phyloP scores from a whole-genome alignment of 2,329 filamentous ascomycete genomes.

The Aureobasidium subglaciale region DNA sequence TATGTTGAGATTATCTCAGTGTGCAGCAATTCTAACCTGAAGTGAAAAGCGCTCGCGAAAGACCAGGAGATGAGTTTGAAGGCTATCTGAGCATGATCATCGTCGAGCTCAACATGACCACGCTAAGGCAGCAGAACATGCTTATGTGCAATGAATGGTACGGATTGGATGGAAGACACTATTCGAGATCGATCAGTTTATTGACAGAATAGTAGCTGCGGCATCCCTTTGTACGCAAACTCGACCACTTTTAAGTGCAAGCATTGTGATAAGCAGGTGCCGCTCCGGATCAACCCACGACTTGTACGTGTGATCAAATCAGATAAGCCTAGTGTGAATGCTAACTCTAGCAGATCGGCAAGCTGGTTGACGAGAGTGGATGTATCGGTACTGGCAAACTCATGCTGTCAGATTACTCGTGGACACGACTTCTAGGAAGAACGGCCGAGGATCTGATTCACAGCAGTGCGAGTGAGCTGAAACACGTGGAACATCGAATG shows the following conservation, averaged over 20 bases:
- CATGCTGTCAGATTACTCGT: conserved; percentile 47
- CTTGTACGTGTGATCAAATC: conserved; percentile 25
- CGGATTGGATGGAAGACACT: background rate
- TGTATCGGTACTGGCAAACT: conserved; percentile 45
- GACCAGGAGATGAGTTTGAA: conserved; percentile 30
- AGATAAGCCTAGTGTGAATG: background rate
- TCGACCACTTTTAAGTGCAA: conserved; percentile 32
- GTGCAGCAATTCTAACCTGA: background rate
- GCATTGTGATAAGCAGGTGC: conserved; percentile 32
- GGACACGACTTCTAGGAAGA: conserved; percentile 44
- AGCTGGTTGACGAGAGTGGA: conserved; percentile 50
- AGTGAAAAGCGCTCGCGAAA: background rate
- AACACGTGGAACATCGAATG: conserved; percentile 45
- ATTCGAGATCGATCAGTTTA: background rate
- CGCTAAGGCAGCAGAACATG: conserved; percentile 36
- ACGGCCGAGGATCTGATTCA: conserved; percentile 38
- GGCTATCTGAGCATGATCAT: conserved; percentile 41
- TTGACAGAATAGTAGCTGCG: conserved; percentile 37
- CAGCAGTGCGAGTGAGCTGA: conserved; percentile 34
- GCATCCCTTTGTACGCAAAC: conserved; percentile 49
- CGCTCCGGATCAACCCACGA: conserved; percentile 36
- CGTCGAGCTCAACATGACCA: conserved; percentile 35
- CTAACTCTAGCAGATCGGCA: conserved; percentile 29
- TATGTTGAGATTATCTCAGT: background rate
- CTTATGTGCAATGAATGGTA: conserved; percentile 39